Evolutionary conservation across 176 grass and related monocot species (phyloP).

Genomic region (Tuctoria greenei): DNA sequence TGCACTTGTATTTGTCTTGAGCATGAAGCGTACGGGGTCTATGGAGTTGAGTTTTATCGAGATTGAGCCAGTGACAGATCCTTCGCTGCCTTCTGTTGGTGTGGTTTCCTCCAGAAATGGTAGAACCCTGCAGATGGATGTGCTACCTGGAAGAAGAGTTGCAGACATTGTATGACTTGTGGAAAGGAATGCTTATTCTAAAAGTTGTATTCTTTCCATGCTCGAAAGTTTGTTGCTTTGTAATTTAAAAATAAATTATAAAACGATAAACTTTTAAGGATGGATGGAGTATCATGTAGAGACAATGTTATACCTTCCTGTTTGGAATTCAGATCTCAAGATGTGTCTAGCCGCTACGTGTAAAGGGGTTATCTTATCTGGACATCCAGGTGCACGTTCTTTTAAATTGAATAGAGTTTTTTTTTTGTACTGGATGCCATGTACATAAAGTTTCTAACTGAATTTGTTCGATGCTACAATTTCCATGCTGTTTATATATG

Average conservation of each 20-base stretch:
- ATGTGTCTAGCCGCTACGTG: slow-evolving; percentile 4
- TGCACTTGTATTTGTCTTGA: slow-evolving; percentile 69
- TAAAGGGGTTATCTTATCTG: slow-evolving; percentile 31
- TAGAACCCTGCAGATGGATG: slow-evolving; percentile 58
- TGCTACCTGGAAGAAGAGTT: slow-evolving; percentile 54
- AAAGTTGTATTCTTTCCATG: no score
- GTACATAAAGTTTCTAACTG: not conserved
- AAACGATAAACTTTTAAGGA: no score
- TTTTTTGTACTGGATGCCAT: slow-evolving; percentile 1
- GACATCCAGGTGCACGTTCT: slow-evolving; percentile 26
- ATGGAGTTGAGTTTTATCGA: slow-evolving; percentile 75
- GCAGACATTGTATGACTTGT: slow-evolving; percentile 55
- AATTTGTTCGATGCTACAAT: not conserved
- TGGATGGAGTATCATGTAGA: no score
- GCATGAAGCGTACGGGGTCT: slow-evolving; percentile 76
- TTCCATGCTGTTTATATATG: slow-evolving; percentile 14
- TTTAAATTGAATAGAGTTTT: not conserved
- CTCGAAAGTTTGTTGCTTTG: no score
- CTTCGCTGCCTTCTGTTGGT: slow-evolving; percentile 59
- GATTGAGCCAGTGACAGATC: slow-evolving; percentile 69
- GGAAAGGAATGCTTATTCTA: slow-evolving; percentile 1
- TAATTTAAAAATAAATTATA: no score
- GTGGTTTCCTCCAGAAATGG: slow-evolving; percentile 50
- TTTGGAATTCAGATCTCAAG: slow-evolving; percentile 14
- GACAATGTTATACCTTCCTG: slow-evolving; percentile 16